Evolutionary conservation across 1,284 basidiomycete genomes (phyloP), one percentile per base, ranked within the genome.

Genomic region (Clitocybe nebularis): DNA sequence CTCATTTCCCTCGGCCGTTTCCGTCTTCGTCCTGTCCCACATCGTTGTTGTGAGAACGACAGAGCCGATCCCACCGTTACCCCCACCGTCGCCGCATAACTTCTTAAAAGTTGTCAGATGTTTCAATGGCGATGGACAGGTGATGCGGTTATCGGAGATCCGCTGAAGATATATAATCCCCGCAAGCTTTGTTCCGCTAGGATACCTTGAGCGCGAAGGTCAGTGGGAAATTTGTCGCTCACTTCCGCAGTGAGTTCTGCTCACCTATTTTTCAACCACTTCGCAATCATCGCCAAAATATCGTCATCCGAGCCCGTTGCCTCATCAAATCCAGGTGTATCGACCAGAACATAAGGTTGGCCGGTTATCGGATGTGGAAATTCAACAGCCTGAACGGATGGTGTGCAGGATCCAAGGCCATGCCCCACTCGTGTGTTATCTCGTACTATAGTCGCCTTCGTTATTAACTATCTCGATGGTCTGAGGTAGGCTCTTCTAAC

Each of bases 121-220:
- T 24, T 48, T 48, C 14, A 35, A 29, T 7, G 46, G 38, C 13
- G 46, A 30, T 16, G 37, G 38, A n/a, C n/a, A n/a, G 8, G 43
- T 21, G 25, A 48, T 37, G 20, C 46, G 46, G 19, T 48, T 48
- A 16, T 48, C 46, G 17, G 33, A 30, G 19, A 48, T 44, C 14
- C 46, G 46, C 22, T 48, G 46, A 13, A 48, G 34, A 22, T 48
- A 48, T 9, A 48, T 23, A 9, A 48, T 48, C 11, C 46, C 46
- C 6, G 21, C 14, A 20, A 44, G 17, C n/a, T 38, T n/a, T n/a
- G n/a, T n/a, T n/a, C n/a, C n/a, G n/a, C n/a, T n/a, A n/a, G n/a
- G n/a, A 16, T 11, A 48, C 36, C 11, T 41, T 29, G 5, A 23
- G 34, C 32, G 36, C 41, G 35, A 41, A 48, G 8, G 43, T 48